Conservation (phyloP, 2,329 filamentous ascomycete genomes). For the Curvularia hawaiiensis region DNA sequence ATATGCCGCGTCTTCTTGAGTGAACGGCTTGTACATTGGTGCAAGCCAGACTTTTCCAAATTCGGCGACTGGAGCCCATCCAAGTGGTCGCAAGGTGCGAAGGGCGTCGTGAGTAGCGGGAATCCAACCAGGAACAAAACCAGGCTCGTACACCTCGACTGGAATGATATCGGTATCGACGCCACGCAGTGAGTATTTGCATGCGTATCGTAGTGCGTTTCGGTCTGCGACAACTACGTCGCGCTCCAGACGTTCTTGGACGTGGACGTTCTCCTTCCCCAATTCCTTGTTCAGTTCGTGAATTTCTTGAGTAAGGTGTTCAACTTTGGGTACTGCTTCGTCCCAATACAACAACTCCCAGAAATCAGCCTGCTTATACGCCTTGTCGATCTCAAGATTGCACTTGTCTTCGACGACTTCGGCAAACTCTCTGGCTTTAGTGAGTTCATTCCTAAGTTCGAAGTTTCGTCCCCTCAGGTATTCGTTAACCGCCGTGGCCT, state of each 20-base stretch:
- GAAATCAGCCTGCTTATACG: not conserved
- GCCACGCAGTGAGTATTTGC: not conserved
- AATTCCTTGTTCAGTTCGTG: slow-evolving; percentile 4
- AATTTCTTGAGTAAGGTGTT: slow-evolving; percentile 1
- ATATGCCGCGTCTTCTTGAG: slow-evolving; percentile 9
- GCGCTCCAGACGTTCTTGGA: not conserved
- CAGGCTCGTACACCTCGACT: not conserved
- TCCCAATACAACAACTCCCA: not conserved
- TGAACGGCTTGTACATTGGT: slow-evolving; percentile 11
- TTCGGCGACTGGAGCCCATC: not conserved
- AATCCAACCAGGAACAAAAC: not conserved
- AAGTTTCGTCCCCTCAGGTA: not conserved
- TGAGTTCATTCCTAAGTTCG: not conserved
- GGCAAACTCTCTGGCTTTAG: not conserved
- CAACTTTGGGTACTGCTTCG: not conserved
- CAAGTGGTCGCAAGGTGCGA: slow-evolving; percentile 3
- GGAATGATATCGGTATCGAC: not conserved
- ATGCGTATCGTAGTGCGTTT: slow-evolving; percentile 1
- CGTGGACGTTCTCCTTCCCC: not conserved
- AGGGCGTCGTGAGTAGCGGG: slow-evolving; percentile 9
- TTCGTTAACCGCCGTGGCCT: not conserved
- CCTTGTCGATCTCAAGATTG: not conserved
- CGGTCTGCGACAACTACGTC: not conserved
- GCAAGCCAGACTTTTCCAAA: slow-evolving; percentile 9
- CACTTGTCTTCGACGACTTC: not conserved